Percentiles rank a stretch among this genome's conserved stretches.
phyloP scores from a whole-genome alignment of 2,329 filamentous ascomycete species.

The Colletotrichum sp. region DNA sequence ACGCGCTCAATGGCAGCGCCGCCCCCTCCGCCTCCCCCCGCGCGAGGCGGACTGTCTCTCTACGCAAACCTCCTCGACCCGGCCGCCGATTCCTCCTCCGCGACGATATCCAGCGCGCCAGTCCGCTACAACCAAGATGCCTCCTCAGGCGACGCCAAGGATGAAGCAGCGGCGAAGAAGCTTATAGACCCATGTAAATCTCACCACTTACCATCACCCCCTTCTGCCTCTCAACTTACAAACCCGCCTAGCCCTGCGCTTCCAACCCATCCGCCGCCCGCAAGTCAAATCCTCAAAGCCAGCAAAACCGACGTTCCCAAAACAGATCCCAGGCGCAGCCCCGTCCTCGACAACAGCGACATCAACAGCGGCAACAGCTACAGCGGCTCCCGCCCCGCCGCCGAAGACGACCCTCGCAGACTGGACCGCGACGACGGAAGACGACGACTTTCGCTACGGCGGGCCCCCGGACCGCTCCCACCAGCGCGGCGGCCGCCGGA shows the following conservation, averaged over 20 bases:
- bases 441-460: constrained; percentile 80
- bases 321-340: constrained; percentile 36
- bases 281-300: constrained; percentile 63
- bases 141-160: constrained; percentile 49
- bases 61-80: constrained; percentile 85
- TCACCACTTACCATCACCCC: not conserved
- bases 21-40: constrained; percentile 43
- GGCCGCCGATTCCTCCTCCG: constrained; percentile 45
- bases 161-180: constrained; percentile 64
- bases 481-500: constrained; percentile 78
- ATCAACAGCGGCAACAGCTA: constrained; percentile 30
- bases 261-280: constrained; percentile 85
- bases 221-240: not conserved
- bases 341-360: constrained; percentile 24
- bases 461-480: constrained; percentile 62
- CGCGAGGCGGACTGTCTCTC: constrained; percentile 67
- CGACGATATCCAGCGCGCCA: constrained; percentile 80
- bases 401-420: constrained; percentile 77
- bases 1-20: constrained; percentile 31
- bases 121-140: constrained; percentile 70
- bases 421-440: constrained; percentile 75
- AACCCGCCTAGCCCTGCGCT: constrained; percentile 67
- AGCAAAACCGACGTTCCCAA: constrained; percentile 66
- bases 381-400: constrained; percentile 41
- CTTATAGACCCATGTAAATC: constrained; percentile 45